Evolutionary conservation across 768 basidiomycete species (phyloP), one percentile per base, ranked within the genome.

Genomic region (Trametes sanguinea): DNA sequence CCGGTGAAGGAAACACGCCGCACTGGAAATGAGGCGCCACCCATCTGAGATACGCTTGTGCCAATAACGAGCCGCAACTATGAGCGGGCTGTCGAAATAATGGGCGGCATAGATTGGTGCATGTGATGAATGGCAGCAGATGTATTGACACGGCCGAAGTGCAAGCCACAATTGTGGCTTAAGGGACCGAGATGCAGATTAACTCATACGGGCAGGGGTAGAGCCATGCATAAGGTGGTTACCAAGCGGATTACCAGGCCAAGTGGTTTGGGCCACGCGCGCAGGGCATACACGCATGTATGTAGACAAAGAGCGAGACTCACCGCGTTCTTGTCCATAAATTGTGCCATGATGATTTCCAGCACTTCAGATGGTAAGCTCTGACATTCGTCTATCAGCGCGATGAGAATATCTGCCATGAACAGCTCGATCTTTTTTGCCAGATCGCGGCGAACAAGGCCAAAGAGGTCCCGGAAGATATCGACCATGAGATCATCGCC

Each of bases 321-420:
- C 68, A 91, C 90, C 64, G 84, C 78, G 67, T 87, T 84, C 73
- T 89, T 89, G 68, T 90, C 88, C 76, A 86, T 79, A 69, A 98
- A 96, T 71, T 96, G 95, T 0, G 86, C 81, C 80, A 98, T 84
- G 17, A 98, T 77, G 22, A 82, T 80, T 55, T 96, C 92, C 72
- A 96, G 74, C 5, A 94, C 88, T 30, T 90, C 88, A 9, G 76
- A 77, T 0, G 94, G 92, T n/a, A 98, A 72, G 3, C 85, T 77
- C 61, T 83, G 82, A 52, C 84, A 85, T 73, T 98, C 97, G 68
- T 98, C 96, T 62, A 98, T 85, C 52, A 98, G 76, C 2, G 93
- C 90, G 44, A 90, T 82, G 54, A 98, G 82, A 61, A 98, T 94
- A 70, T 98, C 95, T n/a, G 85, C 83, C 76, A 96, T 85, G 65